phyloP scores from a whole-genome alignment of 2,329 filamentous ascomycete species.

The Alternaria atra region DNA sequence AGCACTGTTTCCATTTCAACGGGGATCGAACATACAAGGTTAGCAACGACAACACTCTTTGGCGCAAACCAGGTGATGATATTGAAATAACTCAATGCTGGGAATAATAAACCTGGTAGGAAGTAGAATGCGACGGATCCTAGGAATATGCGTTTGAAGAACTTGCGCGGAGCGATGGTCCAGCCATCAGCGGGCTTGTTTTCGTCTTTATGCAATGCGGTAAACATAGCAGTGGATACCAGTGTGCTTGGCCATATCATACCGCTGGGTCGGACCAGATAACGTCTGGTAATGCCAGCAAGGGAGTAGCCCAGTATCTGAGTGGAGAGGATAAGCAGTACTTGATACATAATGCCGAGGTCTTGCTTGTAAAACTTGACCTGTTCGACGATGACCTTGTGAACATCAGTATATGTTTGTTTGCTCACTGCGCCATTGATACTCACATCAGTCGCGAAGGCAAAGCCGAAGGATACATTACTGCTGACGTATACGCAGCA shows the following conservation, averaged over 20 bases:
- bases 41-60: constrained; percentile 84
- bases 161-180: constrained; percentile 82
- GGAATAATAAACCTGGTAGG: constrained; percentile 81
- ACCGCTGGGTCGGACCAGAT: constrained; percentile 82
- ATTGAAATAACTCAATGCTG: constrained; percentile 87
- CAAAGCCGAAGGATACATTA: constrained; percentile 89
- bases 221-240: constrained; percentile 90
- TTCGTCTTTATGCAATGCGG: constrained; percentile 82
- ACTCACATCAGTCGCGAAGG: constrained; percentile 80
- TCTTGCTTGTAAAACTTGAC: constrained; percentile 89
- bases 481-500: constrained; percentile 89
- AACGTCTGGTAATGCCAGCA: constrained; percentile 80
- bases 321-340: constrained; percentile 84
- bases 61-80: constrained; percentile 89
- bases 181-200: constrained; percentile 84
- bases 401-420: constrained; percentile 18
- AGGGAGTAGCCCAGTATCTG: constrained; percentile 89
- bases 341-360: constrained; percentile 77
- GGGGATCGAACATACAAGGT: constrained; percentile 63
- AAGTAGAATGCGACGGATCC: constrained; percentile 84
- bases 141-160: constrained; percentile 79
- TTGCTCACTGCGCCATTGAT: background rate
- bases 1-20: background rate
- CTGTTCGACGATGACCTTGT: constrained; percentile 81
- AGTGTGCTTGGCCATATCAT: constrained; percentile 94